These are phyloP conservation scores for Mimosa bimucronata DNA, from an alignment of 306 rosid species.

Conservation along the genomic window DNA sequence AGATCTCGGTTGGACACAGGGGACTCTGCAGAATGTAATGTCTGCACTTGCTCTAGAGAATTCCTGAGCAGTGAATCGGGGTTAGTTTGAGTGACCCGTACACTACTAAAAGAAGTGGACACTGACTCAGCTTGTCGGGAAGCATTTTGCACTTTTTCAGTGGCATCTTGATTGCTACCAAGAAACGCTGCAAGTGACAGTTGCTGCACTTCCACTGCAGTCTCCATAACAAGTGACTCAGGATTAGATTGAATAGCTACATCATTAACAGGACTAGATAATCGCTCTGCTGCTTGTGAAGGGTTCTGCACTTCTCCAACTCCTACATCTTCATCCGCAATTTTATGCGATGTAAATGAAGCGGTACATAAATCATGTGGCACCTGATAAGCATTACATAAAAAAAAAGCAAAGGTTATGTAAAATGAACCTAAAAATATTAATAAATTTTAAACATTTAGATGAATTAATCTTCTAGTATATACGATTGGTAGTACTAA, in stretches of 20 bases:
- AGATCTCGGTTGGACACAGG: background rate
- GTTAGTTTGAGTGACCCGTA: background rate
- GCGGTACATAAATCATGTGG: conserved; percentile 28
- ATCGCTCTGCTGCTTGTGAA: conserved; percentile 16
- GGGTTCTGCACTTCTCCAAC: conserved; percentile 36
- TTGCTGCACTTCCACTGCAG: conserved; percentile 31
- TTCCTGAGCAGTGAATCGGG: background rate
- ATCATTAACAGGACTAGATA: conserved; percentile 21
- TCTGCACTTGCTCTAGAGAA: background rate
- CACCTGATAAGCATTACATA: conserved; percentile 33
- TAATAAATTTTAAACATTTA: background rate
- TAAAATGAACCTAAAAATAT: background rate
- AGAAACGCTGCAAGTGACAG: conserved; percentile 25
- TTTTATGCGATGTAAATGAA: conserved; percentile 14
- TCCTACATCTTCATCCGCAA: conserved; percentile 8
- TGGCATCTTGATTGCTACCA: conserved; percentile 10
- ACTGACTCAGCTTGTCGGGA: background rate
- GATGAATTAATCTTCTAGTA: background rate
- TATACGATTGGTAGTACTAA: background rate
- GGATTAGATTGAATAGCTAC: conserved; percentile 4
- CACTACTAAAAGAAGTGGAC: conserved; percentile 22
- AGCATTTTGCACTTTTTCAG: background rate
- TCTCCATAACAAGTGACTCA: conserved; percentile 32
- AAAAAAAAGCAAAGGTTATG: background rate
- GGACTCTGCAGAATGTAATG: background rate